Evolutionary conservation across 805 yeast genomes (phyloP).

Genomic region (Metschnikowia aberdeeniae): DNA sequence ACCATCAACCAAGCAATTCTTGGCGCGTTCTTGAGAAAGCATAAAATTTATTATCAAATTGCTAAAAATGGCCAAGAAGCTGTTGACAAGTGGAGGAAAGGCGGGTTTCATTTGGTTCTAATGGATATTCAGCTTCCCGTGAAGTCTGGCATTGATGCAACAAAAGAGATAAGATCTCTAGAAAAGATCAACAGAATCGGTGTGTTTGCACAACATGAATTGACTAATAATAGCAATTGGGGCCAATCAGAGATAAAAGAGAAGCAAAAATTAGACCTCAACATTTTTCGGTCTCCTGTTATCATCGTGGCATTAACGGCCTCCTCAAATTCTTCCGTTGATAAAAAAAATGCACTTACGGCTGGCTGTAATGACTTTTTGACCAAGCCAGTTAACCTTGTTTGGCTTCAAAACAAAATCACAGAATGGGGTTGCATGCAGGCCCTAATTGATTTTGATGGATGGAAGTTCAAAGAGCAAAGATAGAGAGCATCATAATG

Average conservation of each 20-base stretch:
- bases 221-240: constrained; percentile 18
- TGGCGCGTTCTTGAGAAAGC: constrained; percentile 81
- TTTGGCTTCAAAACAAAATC: constrained; percentile 90
- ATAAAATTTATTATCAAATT: constrained; percentile 75
- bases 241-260: constrained; percentile 26
- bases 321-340: constrained; percentile 70
- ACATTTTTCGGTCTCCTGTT: constrained; percentile 85
- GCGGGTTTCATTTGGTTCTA: constrained; percentile 89
- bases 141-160: constrained; percentile 92
- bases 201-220: constrained; percentile 45
- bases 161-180: constrained; percentile 81
- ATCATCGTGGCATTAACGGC: constrained; percentile 97
- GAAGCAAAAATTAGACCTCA: constrained; percentile 55
- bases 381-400: constrained; percentile 92
- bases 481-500: not conserved
- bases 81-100: constrained; percentile 87
- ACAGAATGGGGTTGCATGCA: constrained; percentile 99
- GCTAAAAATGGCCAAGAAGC: constrained; percentile 97
- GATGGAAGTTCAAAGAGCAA: constrained; percentile 49
- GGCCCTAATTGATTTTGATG: constrained; percentile 91
- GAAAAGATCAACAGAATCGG: constrained; percentile 83
- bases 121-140: constrained; percentile 98
- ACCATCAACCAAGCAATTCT: constrained; percentile 89
- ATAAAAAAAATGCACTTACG: constrained; percentile 83
- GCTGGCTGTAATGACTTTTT: constrained; percentile 97